Evolutionary conservation across 768 basidiomycete species (phyloP), one percentile per base, ranked within the genome.

Genomic region (Lactarius vividus): DNA sequence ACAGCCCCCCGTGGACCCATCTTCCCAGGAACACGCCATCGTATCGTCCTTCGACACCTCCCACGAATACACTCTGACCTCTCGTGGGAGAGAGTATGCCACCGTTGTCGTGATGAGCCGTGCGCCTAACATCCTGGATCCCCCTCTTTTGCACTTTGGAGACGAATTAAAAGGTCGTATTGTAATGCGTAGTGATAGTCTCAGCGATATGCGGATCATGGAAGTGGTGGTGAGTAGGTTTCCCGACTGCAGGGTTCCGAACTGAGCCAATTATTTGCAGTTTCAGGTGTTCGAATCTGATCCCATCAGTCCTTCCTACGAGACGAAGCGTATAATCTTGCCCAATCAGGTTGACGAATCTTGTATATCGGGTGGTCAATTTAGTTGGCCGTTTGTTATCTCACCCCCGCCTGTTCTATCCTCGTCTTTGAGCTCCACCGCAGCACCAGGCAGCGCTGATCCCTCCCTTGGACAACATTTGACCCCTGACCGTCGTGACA

Each of bases 61-160:
- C 0, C 62, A 64, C 11, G 9, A 40, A 18, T 62, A 63, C 35
- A 52, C 7, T 29, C 33, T 70, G 7, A 33, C 28, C 29, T 64
- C 66, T 18, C 59, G 62, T 53, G 63, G 66, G 13, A 68, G n/a
- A 46, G 63, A 61, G 16, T 64, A 58, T 53, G 69, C 67, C 13
- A 15, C 29, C 33, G 33, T 70, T 18, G 42, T 31, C 28, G 16
- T 68, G 44, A 10, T 1, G 20, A 70, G 69, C 52, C 63, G 53
- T 15, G 58, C 62, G 11, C 4, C 2, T 33, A 49, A 59, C 46
- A 10, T 33, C 40, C 18, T 28, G 8, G 53, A 61, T 28, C 13
- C 49, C 13, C 66, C 64, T 4, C 5, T 54, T 16, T 52, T 68
- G 9, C 57, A 64, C 26, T 28, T 61, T 13, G 69, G 66, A 59